Evolutionary conservation across 2,329 filamentous ascomycete species (phyloP), one percentile per base, ranked within the genome.

Genomic region (Sporothrix luriei): DNA sequence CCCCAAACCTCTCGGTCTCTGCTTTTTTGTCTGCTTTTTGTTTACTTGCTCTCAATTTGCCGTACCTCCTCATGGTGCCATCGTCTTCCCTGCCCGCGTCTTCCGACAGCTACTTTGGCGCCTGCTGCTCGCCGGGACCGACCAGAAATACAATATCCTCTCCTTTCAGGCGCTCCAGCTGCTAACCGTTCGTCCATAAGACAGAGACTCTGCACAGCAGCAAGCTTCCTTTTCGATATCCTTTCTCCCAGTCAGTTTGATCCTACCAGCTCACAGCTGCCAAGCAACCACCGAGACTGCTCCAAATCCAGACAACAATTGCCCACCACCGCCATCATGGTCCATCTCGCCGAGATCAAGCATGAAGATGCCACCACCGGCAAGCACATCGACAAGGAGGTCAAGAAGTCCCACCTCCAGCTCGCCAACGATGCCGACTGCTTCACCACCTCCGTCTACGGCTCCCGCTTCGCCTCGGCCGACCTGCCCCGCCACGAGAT

Each of bases 391-490:
- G 74, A 78, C 68, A 74, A 80, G 59, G 77, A 78, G 51, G 75
- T 81, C 71, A 80, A 80, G 74, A 82, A 82, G 74, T 75, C 80
- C 70, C 80, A 81, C 69, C 78, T 86, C 49, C 79, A 85, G 73
- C 82, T 87, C 38, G 79, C 81, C 73, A 80, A 82, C 73, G 82
- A 84, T 66, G 81, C 82, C 21, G 85, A 88, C 77, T 82, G 84
- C 77, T 90, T 89, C 81, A 91, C 89, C 68, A 89, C 91, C 52
- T 93, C 90, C 73, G 92, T 97, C 76, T 98, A 97, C 78, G 94
- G 94, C 77, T 94, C 91, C 72, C 88, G 85, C 73, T 97, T 93
- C 78, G 94, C 94, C 26, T 86, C 87, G 43, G 83, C 91, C 77
- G 92, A 97, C 76, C 84, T 98, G 54, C 93, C 62, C 19, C 68